Conservation (phyloP, 2,329 filamentous ascomycete genomes). For the Aureobasidium sp. region DNA sequence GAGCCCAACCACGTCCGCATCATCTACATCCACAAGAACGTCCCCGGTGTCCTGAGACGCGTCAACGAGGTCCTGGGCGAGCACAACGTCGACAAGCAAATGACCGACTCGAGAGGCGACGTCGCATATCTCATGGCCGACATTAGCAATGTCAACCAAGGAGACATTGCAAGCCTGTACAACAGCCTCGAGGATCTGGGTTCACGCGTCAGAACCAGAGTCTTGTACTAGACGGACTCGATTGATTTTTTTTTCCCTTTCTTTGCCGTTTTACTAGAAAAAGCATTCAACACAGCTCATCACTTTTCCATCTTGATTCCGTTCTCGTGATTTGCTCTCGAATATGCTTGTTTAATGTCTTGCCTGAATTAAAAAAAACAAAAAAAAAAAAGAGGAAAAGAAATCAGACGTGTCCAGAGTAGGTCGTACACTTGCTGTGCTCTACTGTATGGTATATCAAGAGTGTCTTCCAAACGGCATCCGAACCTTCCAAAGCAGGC, state of each 20-base stretch:
- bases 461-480: too few species aligned
- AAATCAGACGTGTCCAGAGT: too few species aligned
- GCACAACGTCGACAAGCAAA: constrained; percentile 99
- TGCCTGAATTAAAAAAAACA: too few species aligned
- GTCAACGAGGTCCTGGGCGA: constrained; percentile 92
- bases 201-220: constrained; percentile 38
- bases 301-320: too few species aligned
- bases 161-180: constrained; percentile 77
- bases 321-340: too few species aligned
- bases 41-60: constrained; percentile 86
- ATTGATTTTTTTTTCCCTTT: background rate
- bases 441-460: too few species aligned
- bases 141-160: constrained; percentile 73
- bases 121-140: constrained; percentile 97
- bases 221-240: constrained; percentile 39
- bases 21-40: constrained; percentile 94
- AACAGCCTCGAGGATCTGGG: constrained; percentile 68
- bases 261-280: background rate
- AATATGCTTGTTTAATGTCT: too few species aligned
- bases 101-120: constrained; percentile 89
- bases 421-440: too few species aligned
- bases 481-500: too few species aligned
- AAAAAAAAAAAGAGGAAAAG: too few species aligned
- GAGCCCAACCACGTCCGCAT: constrained; percentile 82
- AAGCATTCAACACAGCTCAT: background rate